Evolutionary conservation across 2,329 filamentous ascomycete genomes (phyloP).

Genomic region (Epichloe gansuensis): DNA sequence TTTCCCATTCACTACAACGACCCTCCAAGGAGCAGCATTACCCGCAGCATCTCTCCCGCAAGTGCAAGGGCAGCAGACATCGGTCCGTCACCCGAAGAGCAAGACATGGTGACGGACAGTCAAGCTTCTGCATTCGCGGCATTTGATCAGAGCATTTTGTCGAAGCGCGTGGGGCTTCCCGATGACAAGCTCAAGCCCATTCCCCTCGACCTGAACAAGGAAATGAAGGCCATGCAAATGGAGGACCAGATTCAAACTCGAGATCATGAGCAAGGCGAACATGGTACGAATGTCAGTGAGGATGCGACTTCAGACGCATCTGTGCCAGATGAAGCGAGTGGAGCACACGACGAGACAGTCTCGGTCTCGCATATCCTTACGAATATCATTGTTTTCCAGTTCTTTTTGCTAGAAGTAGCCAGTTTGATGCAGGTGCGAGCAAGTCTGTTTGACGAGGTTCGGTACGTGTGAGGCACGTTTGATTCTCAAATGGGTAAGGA

Average conservation of each 20-base stretch:
- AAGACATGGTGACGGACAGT: slow-evolving; percentile 26
- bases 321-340: slow-evolving; percentile 10
- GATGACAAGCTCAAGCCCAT: slow-evolving; percentile 29
- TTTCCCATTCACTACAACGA: slow-evolving; percentile 26
- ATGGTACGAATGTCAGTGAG: neutral
- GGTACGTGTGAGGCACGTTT: slow-evolving; percentile 30
- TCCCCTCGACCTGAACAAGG: slow-evolving; percentile 22
- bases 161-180: slow-evolving; percentile 39
- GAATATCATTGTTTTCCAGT: slow-evolving; percentile 67
- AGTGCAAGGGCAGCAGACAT: slow-evolving; percentile 17
- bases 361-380: slow-evolving; percentile 69
- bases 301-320: neutral
- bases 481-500: no score
- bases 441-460: slow-evolving; percentile 63
- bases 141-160: slow-evolving; percentile 48
- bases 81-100: slow-evolving; percentile 17
- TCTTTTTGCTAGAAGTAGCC: slow-evolving; percentile 65
- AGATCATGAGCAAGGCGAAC: slow-evolving; percentile 6
- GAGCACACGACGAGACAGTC: slow-evolving; percentile 26
- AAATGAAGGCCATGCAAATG: slow-evolving; percentile 20
- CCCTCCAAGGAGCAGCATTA: slow-evolving; percentile 17
- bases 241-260: slow-evolving; percentile 9
- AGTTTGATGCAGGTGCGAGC: slow-evolving; percentile 63
- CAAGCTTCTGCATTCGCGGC: slow-evolving; percentile 50
- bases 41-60: slow-evolving; percentile 29